These are phyloP conservation scores for Cladosporium sp. DNA, from an alignment of 2,329 filamentous ascomycete genomes.

Conservation along the genomic window DNA sequence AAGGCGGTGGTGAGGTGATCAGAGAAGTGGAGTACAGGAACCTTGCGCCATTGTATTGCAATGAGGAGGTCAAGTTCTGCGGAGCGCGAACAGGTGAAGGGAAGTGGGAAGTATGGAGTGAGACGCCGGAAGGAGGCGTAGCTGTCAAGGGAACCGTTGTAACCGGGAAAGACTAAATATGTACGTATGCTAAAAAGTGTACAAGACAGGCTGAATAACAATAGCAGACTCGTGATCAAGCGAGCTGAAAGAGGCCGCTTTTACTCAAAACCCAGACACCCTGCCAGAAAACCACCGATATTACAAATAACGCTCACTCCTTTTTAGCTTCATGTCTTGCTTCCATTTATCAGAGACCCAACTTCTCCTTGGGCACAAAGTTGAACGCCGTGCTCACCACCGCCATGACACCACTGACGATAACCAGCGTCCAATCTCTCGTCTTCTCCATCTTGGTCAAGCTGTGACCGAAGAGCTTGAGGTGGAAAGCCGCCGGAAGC, in stretches of 20 bases:
- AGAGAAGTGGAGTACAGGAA: slow-evolving; percentile 74
- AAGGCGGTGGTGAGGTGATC: slow-evolving; percentile 46
- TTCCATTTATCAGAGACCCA: slow-evolving; percentile 49
- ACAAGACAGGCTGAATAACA: not conserved
- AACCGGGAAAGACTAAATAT: slow-evolving; percentile 26
- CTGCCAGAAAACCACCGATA: not conserved
- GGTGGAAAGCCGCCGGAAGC: slow-evolving; percentile 82
- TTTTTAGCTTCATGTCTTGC: not conserved
- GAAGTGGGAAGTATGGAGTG: slow-evolving; percentile 46
- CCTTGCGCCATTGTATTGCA: slow-evolving; percentile 75
- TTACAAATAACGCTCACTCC: not conserved
- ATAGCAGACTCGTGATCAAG: not conserved
- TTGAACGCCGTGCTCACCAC: slow-evolving; percentile 82
- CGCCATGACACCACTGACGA: slow-evolving; percentile 69
- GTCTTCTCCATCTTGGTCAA: slow-evolving; percentile 65
- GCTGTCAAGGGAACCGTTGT: slow-evolving; percentile 49
- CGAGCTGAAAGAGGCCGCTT: not conserved
- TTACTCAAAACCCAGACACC: not conserved
- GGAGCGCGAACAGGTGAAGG: slow-evolving; percentile 53
- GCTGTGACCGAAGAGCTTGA: slow-evolving; percentile 82
- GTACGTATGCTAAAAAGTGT: not conserved
- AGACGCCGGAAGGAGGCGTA: slow-evolving; percentile 45
- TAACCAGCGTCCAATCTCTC: slow-evolving; percentile 69
- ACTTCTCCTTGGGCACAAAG: slow-evolving; percentile 76
- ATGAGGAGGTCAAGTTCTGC: slow-evolving; percentile 71